A percentile compares a stretch with the other conserved stretches of the same genome.
Evolutionary conservation across 2,329 filamentous ascomycete species (phyloP).

Genomic region (Botryotinia convoluta): DNA sequence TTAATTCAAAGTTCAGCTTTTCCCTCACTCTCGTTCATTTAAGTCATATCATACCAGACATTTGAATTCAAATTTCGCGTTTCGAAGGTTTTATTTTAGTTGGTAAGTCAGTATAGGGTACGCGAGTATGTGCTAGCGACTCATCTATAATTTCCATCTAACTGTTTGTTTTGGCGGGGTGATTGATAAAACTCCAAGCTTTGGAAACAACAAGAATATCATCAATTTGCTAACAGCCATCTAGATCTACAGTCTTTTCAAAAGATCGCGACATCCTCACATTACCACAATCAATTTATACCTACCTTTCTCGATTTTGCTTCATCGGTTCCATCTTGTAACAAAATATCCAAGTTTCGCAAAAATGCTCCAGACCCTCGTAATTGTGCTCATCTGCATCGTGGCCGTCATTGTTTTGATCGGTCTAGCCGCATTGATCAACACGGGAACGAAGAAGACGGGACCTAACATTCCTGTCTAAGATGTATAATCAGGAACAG

Average conservation of each 20-base stretch:
- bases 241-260: constrained; percentile 4
- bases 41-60: background rate
- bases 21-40: background rate
- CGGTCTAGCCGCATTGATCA: constrained; percentile 14
- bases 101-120: background rate
- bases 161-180: background rate
- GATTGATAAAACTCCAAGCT: background rate
- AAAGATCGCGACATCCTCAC: background rate
- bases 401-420: background rate
- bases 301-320: background rate
- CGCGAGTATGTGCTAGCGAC: background rate
- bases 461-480: constrained; percentile 2
- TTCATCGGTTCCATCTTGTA: background rate
- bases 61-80: background rate
- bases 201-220: background rate
- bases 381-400: constrained; percentile 13
- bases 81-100: background rate
- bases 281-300: background rate
- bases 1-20: background rate
- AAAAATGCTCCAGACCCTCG: constrained; percentile 11
- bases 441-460: background rate
- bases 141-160: background rate
- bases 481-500: background rate
- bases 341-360: background rate
- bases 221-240: background rate